Evolutionary conservation across 164 flowering plant species (phyloP), one percentile per base, ranked within the genome.

Genomic region (Santalum album): DNA sequence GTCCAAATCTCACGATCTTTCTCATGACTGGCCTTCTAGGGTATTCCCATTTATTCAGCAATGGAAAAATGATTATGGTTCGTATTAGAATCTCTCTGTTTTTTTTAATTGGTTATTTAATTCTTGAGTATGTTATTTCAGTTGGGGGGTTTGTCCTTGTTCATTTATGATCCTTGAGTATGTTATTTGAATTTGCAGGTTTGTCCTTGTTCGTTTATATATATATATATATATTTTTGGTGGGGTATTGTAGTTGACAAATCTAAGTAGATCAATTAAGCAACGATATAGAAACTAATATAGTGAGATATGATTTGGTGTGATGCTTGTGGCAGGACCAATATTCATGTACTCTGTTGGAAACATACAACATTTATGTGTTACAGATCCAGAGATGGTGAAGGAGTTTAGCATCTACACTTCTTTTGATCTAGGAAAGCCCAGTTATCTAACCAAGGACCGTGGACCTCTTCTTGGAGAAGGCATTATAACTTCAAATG

Each of bases 401-500:
- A 77, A 75, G 65, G 77, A 77, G 54, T 18, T 75, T 0, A 56
- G 51, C 48, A 55, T 25, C 0, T 57, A 36, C 55, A 73, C 64
- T 2, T 69, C 80, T 7, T 44, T 73, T 50, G 65, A 48, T 55
- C 54, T 78, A 5, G 86, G 82, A 4, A 78, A 74, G 69, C 86
- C 86, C 22, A n/a, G 9, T 4, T 43, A 72, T 50, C 40, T 72
- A 7, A 44, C 70, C 2, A 69, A 72, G 34, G 82, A 70, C 12
- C 56, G 52, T 6, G 75, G 73, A 12, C 70, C 82, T 5, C 53
- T 78, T 14, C 43, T 78, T 0, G 82, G 86, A 38, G 29, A 69
- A 10, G 80, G 86, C 19, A 60, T 78, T 62, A n/a, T 80, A 0
- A 42, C 80, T 1, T 70, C 86, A n/a, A 78, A 65, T 58, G 79